Evolutionary conservation across 2,329 filamentous ascomycete species (phyloP).

Genomic region (Trichoderma harzianum): DNA sequence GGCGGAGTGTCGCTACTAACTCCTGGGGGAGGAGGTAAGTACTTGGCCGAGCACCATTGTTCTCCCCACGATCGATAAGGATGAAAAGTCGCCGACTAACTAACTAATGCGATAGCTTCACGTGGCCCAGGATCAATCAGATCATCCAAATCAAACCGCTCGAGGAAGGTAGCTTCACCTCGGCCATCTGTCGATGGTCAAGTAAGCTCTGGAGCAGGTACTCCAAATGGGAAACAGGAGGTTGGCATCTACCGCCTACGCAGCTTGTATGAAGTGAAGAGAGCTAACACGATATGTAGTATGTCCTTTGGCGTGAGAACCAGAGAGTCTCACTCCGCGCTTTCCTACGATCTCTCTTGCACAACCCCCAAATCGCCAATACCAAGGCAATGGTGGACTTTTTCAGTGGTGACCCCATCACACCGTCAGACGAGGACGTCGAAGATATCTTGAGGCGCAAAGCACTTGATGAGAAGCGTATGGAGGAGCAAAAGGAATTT

Average conservation of each 20-base stretch:
- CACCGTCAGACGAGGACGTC: constrained; percentile 75
- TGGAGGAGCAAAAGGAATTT: constrained; percentile 90
- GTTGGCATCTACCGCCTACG: constrained; percentile 22
- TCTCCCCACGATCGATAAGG: neutral
- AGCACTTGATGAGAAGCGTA: constrained; percentile 77
- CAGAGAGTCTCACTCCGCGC: constrained; percentile 89
- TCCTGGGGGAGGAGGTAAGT: constrained; percentile 26
- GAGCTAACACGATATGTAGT: constrained; percentile 34
- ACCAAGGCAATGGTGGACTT: constrained; percentile 85
- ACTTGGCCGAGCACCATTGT: neutral
- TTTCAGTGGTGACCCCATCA: constrained; percentile 68
- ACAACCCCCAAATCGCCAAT: constrained; percentile 78
- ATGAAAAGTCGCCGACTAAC: neutral
- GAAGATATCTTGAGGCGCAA: constrained; percentile 78
- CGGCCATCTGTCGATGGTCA: constrained; percentile 33
- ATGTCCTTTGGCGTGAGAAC: constrained; percentile 76
- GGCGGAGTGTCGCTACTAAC: constrained; percentile 28
- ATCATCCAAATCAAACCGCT: constrained; percentile 32
- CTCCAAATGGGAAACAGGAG: constrained; percentile 25
- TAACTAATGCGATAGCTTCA: constrained; percentile 7
- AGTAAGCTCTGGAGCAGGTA: constrained; percentile 25
- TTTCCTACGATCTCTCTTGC: constrained; percentile 80
- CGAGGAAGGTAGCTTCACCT: constrained; percentile 28
- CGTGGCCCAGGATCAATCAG: constrained; percentile 29
- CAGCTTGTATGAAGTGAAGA: neutral